These are phyloP conservation scores for Articulospora tetracladia DNA, from an alignment of 495 filamentous ascomycete species.

Conservation along the genomic window DNA sequence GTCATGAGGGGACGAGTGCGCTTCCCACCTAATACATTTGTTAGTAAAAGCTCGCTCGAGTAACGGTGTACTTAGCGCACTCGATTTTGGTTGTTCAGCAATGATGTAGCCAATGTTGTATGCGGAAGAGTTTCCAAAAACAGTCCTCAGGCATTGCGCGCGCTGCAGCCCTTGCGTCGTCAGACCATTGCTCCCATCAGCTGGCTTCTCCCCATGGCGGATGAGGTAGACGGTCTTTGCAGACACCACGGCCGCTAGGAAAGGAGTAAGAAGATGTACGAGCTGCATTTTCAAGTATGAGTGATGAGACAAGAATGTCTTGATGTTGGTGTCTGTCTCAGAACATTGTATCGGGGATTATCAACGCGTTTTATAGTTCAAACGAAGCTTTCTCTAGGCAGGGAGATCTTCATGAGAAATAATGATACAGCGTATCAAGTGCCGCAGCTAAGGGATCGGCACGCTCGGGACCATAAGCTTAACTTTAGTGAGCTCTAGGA, in stretches of 20 bases:
- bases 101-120: conserved; percentile 55
- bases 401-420: no score
- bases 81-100: conserved; percentile 42
- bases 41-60: not conserved
- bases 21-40: conserved; percentile 39
- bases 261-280: not conserved
- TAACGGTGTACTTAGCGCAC: conserved; percentile 23
- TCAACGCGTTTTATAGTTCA: no score
- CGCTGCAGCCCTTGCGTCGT: conserved; percentile 41
- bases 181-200: conserved; percentile 36
- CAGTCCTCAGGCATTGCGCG: conserved; percentile 45
- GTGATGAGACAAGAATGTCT: not conserved
- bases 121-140: conserved; percentile 41
- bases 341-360: no score
- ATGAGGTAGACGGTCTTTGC: conserved; percentile 46
- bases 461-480: not conserved
- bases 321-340: not conserved
- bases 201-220: conserved; percentile 56
- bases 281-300: conserved; percentile 10
- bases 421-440: not conserved
- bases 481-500: not conserved
- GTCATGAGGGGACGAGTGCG: conserved; percentile 48
- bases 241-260: not conserved
- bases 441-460: not conserved
- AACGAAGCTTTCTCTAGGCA: no score